Conservation (phyloP, 2,329 filamentous ascomycete genomes). For the Aspergillus ochraceoroseus region DNA sequence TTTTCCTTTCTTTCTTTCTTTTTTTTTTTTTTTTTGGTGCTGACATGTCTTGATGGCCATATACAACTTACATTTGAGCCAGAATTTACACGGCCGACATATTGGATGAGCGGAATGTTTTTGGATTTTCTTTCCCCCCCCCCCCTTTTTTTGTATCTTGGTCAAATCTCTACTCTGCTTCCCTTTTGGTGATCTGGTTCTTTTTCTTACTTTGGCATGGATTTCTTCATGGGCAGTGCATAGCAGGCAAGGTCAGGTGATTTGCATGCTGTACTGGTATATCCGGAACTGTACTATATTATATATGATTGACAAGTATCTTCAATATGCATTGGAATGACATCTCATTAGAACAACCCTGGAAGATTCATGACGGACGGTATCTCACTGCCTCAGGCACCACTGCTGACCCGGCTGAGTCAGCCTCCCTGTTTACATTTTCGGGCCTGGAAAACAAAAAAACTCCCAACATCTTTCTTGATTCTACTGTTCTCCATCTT, state of each 20-base stretch:
- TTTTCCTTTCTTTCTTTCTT: not conserved
- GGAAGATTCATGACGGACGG: not conserved
- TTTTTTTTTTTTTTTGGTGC: conserved; percentile 18
- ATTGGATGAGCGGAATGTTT: conserved; percentile 31
- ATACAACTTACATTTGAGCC: conserved; percentile 22
- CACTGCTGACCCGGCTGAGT: too few relatives aligned
- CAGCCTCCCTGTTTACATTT: conserved; percentile 27
- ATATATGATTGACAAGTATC: conserved; percentile 26
- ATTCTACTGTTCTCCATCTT: not conserved
- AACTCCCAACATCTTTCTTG: not conserved
- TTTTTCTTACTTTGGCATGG: conserved; percentile 21
- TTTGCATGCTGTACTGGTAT: conserved; percentile 27
- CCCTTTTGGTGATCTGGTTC: conserved; percentile 13
- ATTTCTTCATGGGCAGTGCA: conserved; percentile 29
- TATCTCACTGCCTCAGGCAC: too few relatives aligned
- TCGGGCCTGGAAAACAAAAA: conserved; percentile 13
- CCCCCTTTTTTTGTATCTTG: conserved; percentile 20
- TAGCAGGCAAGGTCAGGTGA: conserved; percentile 27
- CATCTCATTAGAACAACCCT: conserved; percentile 13
- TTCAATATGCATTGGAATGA: conserved; percentile 25
- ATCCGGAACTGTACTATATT: conserved; percentile 23
- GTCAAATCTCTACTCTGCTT: conserved; percentile 37
- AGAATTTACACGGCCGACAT: conserved; percentile 23
- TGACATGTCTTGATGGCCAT: conserved; percentile 29
- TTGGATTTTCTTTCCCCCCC: conserved; percentile 8